Base-by-base conservation (phyloP, 768 basidiomycete genomes). In the Phallus indusiatus region DNA sequence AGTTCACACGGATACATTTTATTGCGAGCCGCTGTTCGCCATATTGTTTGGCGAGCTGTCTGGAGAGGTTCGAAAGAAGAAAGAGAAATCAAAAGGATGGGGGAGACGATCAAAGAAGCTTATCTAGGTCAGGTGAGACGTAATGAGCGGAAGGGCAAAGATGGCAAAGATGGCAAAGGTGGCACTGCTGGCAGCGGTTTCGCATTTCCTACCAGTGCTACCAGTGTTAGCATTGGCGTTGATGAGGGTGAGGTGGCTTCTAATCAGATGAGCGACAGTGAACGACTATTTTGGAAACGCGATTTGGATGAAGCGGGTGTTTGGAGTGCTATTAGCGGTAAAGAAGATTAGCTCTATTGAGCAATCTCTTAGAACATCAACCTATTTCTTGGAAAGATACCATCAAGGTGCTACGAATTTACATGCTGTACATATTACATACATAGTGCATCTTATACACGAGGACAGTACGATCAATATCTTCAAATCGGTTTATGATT, bases 1-100 rank as follows among this genome's bases (percentile, higher is more conserved):
- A 85, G 92, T n/a, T 88, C 85, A 49, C 95, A 98, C 69, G 86
- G 79, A n/a, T 95, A 85, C 72, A 74, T 93, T 59, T 62, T 92
- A 37, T 66, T 90, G 49, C 79, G 85, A 12, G 74, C 74, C 5
- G 60, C 78, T 14, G 81, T 92, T 37, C 74, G 87, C 20, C 87
- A 84, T 64, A 65, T 90, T 33, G 76, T 94, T 20, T 84, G 89
- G 70, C 78, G 83, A 65, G 71, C 86, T n/a, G 72, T 87, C 62
- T 95, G 92, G 93, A 76, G 78, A 52, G 84, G 82, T 1, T 86
- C 85, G 60, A 69, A 73, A 47, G 93, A 90, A 68, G 81, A 83
- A 61, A 75, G 75, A 57, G 76, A 79, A 65, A 72, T 78, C 46
- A 79, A 84, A 64, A 71, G 71, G 61, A 74, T 78, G 66, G 84